Base-by-base conservation (phyloP, 768 basidiomycete species). In the Suillus subluteus region DNA sequence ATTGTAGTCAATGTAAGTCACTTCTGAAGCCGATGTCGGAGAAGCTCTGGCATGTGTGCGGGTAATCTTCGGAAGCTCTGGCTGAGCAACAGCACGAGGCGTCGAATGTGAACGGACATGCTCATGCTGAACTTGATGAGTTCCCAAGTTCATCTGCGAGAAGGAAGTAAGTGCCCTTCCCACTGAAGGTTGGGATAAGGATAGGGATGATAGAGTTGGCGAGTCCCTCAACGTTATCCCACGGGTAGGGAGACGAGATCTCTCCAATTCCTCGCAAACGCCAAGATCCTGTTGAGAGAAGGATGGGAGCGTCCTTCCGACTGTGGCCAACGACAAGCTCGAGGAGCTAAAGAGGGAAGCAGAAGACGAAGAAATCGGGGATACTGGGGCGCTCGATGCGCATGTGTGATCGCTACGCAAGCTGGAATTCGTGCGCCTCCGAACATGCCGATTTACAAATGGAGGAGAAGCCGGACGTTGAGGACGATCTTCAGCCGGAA, bases 391-490 rank as follows among this genome's bases (percentile, higher is more conserved):
- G 30, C 76, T 78, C 62, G 75, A 76, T 12, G 74, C 23, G 43
- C 69, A 66, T 64, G 67, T 71, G 55, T 77, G 76, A 63, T 74
- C 52, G 32, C 73, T 73, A 58, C 76, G 76, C 26, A 61, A 12
- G 41, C 74, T 77, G 21, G 76, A 77, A n/a, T 71, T 73, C 18
- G 76, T 77, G 48, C 73, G 73, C 18, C 77, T 76, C 67, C 76
- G 76, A n/a, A 79, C 70, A 61, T 76, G 76, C 37, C 76, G 76
- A 56, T 71, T 61, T 35, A 77, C 71, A 58, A 77, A 77, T 18
- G 77, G 77, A n/a, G 76, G 76, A 4, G 76, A 77, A n/a, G 68
- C 76, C n/a, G 77, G 73, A 21, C 73, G 63, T 50, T 73, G 65
- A 1, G 59, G 40, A 8, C 59, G 59, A 41, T 61, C 59, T 43